phyloP scores from a whole-genome alignment of 192 early-diverging fungal genomes.

The Martensiomyces pterosporus region DNA sequence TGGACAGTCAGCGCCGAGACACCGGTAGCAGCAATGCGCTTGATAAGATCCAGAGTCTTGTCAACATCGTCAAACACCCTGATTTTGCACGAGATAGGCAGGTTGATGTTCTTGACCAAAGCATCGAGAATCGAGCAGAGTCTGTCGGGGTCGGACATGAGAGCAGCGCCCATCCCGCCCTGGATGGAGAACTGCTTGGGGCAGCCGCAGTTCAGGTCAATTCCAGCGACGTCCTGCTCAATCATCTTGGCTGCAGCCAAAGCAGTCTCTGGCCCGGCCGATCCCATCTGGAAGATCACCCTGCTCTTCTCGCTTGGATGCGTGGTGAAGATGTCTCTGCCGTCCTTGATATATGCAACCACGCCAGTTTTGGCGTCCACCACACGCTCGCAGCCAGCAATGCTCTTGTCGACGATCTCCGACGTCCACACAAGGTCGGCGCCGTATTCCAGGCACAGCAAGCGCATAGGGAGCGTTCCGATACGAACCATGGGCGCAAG shows the following conservation, averaged over 20 bases:
- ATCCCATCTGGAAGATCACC: conserved; percentile 92
- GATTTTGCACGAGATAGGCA: conserved; percentile 90
- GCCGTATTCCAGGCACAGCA: conserved; percentile 80
- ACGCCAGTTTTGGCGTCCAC: conserved; percentile 69
- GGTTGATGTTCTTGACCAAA: conserved; percentile 64
- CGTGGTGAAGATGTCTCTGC: conserved; percentile 62
- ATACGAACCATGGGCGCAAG: conserved; percentile 97
- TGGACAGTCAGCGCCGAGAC: conserved; percentile 86
- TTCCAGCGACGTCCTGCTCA: conserved; percentile 82
- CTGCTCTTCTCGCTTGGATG: conserved; percentile 70
- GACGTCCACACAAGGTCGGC: conserved; percentile 92
- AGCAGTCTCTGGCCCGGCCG: conserved; percentile 79
- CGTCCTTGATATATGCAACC: conserved; percentile 70
- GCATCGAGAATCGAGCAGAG: conserved; percentile 70
- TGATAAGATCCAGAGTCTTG: conserved; percentile 74
- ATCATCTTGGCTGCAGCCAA: conserved; percentile 79
- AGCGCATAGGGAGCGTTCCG: conserved; percentile 84
- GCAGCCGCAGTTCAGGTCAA: conserved; percentile 98
- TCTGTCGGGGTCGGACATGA: conserved; percentile 79
- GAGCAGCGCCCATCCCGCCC: conserved; percentile 90
- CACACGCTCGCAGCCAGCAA: conserved; percentile 68
- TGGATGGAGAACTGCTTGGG: conserved; percentile 93
- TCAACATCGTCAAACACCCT: conserved; percentile 71
- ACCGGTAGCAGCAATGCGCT: conserved; percentile 80
- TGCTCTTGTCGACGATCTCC: conserved; percentile 85